A percentile compares a stretch with the other conserved stretches of the same genome.
Evolutionary conservation across 2,329 filamentous ascomycete species (phyloP).

Genomic region (Cytospora chrysosperma): DNA sequence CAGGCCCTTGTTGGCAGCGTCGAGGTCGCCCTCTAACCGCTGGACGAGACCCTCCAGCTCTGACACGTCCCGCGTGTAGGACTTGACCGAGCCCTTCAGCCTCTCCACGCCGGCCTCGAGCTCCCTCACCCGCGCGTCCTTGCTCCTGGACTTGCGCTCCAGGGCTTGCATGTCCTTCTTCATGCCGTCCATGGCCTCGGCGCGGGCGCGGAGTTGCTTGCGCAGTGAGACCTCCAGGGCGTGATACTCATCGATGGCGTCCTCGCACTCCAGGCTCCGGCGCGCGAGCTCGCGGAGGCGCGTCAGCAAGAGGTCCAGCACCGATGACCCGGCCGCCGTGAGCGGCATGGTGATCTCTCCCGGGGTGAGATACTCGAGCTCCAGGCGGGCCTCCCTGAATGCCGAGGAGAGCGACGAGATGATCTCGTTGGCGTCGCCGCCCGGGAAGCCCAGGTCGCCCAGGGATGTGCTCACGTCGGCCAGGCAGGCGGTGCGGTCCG

Average conservation of each 20-base stretch:
- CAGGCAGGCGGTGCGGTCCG: slow-evolving; percentile 50
- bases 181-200: slow-evolving; percentile 50
- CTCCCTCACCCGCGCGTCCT: slow-evolving; percentile 42
- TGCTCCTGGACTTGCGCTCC: slow-evolving; percentile 29
- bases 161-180: slow-evolving; percentile 41
- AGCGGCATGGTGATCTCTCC: slow-evolving; percentile 57
- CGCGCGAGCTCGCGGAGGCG: slow-evolving; percentile 50
- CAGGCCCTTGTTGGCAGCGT: slow-evolving; percentile 31
- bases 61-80: slow-evolving; percentile 53
- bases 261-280: slow-evolving; percentile 48
- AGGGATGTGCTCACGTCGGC: slow-evolving; percentile 46
- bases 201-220: slow-evolving; percentile 54
- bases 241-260: slow-evolving; percentile 60
- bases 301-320: slow-evolving; percentile 54
- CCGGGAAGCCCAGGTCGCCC: slow-evolving; percentile 49
- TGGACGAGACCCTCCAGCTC: slow-evolving; percentile 54
- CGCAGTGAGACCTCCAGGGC: slow-evolving; percentile 54
- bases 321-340: slow-evolving; percentile 51
- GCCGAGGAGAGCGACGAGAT: slow-evolving; percentile 46
- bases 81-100: slow-evolving; percentile 51
- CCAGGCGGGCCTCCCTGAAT: slow-evolving; percentile 57
- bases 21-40: slow-evolving; percentile 44
- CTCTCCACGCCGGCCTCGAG: slow-evolving; percentile 50
- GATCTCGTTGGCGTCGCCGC: slow-evolving; percentile 47
- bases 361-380: slow-evolving; percentile 61